These are phyloP conservation scores for Naganishia vishniacii DNA, from an alignment of 768 basidiomycete species.

Conservation along the genomic window DNA sequence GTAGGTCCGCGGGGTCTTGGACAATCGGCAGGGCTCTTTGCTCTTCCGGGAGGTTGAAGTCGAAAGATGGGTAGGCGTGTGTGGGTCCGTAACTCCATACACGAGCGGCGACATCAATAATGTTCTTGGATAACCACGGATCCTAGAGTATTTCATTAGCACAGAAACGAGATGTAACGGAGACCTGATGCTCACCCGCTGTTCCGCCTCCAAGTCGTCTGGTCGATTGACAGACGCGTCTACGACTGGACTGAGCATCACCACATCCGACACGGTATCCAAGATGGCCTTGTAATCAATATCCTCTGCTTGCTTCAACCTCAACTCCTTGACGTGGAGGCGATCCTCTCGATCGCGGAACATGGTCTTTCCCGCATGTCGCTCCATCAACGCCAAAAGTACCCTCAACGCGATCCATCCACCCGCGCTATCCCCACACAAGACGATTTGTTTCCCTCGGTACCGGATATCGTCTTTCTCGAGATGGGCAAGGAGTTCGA, in stretches of 20 bases:
- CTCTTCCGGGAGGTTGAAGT: slow-evolving; percentile 14
- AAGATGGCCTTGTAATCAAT: slow-evolving; percentile 16
- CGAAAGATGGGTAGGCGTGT: slow-evolving; percentile 1
- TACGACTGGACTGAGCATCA: slow-evolving; percentile 30
- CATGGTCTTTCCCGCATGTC: neutral
- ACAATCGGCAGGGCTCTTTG: neutral
- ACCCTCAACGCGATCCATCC: slow-evolving; percentile 28
- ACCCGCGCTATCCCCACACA: slow-evolving; percentile 32
- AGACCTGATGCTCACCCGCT: neutral
- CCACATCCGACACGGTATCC: neutral
- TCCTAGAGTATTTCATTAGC: slow-evolving; percentile 11
- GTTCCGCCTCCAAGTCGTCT: slow-evolving; percentile 9
- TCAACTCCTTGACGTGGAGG: neutral
- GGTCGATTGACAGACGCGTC: slow-evolving; percentile 15
- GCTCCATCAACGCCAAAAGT: slow-evolving; percentile 14
- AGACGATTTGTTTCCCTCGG: slow-evolving; percentile 26
- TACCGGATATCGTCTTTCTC: slow-evolving; percentile 26
- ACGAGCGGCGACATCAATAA: neutral
- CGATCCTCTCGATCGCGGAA: neutral
- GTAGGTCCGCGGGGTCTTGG: neutral
- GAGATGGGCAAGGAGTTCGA: slow-evolving; percentile 24
- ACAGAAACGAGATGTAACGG: too few species aligned
- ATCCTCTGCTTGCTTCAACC: neutral
- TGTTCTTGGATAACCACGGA: slow-evolving; percentile 23
- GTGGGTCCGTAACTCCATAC: slow-evolving; percentile 28